phyloP scores from a whole-genome alignment of 345 rosid genomes.

The Populus ilicifolia region DNA sequence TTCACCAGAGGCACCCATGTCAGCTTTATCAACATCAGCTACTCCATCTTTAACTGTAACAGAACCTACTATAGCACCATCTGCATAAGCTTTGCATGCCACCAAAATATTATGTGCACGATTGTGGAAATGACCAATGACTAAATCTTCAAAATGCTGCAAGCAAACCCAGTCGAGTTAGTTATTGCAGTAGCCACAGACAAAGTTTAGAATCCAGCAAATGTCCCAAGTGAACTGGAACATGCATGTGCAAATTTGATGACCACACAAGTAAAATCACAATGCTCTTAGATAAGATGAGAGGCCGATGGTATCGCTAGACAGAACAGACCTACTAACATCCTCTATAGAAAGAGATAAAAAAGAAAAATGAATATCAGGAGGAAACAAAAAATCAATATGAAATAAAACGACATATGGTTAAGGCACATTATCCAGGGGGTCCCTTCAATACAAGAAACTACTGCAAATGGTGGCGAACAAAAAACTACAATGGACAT shows the following conservation, averaged over 20 bases:
- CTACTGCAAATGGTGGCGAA: too few species aligned
- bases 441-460: too few species aligned
- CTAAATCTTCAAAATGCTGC: slow-evolving; percentile 52
- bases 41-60: slow-evolving; percentile 26
- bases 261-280: background rate
- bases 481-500: too few species aligned
- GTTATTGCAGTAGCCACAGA: background rate
- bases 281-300: background rate
- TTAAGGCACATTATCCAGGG: background rate
- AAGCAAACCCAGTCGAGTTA: slow-evolving; percentile 3
- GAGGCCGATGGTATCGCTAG: background rate
- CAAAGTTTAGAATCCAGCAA: background rate
- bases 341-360: background rate
- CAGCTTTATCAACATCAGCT: slow-evolving; percentile 14
- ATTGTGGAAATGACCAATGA: slow-evolving; percentile 37
- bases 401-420: background rate
- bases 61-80: slow-evolving; percentile 41
- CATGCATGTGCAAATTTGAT: background rate
- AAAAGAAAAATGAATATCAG: background rate
- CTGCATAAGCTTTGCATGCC: slow-evolving; percentile 44
- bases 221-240: background rate
- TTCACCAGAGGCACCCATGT: slow-evolving; percentile 10
- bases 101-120: slow-evolving; percentile 35
- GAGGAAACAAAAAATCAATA: background rate
- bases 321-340: too few species aligned